Evolutionary conservation across 352 stramenopile genomes (phyloP).

Genomic region (Halophytophthora batemanensis): DNA sequence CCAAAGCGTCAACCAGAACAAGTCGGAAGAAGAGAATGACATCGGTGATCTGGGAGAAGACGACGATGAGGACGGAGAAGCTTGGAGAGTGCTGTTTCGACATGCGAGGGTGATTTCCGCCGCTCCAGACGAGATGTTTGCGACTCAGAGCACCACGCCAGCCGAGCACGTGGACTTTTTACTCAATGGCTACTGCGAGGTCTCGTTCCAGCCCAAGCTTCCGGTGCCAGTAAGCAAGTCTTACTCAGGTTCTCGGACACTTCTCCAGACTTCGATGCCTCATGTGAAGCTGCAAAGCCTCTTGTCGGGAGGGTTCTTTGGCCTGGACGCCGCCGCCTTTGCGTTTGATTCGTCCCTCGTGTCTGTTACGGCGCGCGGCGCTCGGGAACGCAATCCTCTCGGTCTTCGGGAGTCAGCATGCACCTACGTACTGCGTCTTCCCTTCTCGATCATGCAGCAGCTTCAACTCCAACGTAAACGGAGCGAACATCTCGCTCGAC

Average conservation of each 20-base stretch:
- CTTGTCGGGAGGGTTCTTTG: constrained; percentile 37
- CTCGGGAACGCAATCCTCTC: constrained; percentile 44
- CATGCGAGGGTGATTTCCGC: constrained; percentile 15
- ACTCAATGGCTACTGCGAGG: constrained; percentile 19
- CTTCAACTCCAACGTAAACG: constrained; percentile 19
- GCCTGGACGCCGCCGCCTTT: constrained; percentile 44
- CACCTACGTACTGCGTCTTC: constrained; percentile 38
- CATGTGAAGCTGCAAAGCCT: constrained; percentile 31
- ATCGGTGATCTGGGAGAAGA: neutral
- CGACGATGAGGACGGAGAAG: constrained; percentile 4
- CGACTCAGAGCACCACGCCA: constrained; percentile 5
- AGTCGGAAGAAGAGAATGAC: neutral
- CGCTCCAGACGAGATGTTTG: constrained; percentile 11
- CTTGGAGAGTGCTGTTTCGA: constrained; percentile 16
- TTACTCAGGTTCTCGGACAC: constrained; percentile 1
- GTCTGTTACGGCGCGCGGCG: constrained; percentile 33
- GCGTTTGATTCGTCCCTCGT: constrained; percentile 31
- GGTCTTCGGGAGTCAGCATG: constrained; percentile 32
- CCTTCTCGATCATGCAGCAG: constrained; percentile 26
- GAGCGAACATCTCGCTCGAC: constrained; percentile 1
- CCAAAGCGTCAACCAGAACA: constrained; percentile 5
- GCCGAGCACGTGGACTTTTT: constrained; percentile 18
- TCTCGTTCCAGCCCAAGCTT: constrained; percentile 19
- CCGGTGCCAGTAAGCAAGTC: constrained; percentile 1
- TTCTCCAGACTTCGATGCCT: constrained; percentile 1